phyloP scores from a whole-genome alignment of 2,329 filamentous ascomycete genomes.

The Reticulascus tulasneorum region DNA sequence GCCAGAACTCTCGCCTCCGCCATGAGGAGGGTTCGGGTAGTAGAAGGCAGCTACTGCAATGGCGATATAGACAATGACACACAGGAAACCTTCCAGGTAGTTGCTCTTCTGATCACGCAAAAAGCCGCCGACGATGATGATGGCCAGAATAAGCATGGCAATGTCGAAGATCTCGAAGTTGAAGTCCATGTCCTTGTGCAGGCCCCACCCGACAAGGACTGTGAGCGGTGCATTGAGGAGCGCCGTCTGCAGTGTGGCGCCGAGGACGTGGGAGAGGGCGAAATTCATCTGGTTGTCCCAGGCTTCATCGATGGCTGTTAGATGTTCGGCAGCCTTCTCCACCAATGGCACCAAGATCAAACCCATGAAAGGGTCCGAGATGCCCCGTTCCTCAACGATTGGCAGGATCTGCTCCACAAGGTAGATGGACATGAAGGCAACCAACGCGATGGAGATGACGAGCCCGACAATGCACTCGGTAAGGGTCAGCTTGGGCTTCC shows the following conservation, averaged over 20 bases:
- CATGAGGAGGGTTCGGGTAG: conserved; percentile 41
- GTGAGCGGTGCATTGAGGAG: conserved; percentile 82
- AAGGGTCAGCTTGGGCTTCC: conserved; percentile 67
- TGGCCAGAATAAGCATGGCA: conserved; percentile 73
- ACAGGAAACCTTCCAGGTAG: conserved; percentile 81
- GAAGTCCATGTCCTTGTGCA: conserved; percentile 67
- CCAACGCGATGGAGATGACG: conserved; percentile 59
- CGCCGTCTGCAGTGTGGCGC: conserved; percentile 83
- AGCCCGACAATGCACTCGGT: conserved; percentile 68
- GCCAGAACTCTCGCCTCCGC: conserved; percentile 5
- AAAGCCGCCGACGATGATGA: conserved; percentile 84
- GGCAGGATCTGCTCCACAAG: conserved; percentile 68
- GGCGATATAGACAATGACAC: conserved; percentile 63
- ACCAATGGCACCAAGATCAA: conserved; percentile 78
- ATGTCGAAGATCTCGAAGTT: conserved; percentile 88
- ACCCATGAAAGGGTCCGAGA: conserved; percentile 56
- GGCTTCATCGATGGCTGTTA: conserved; percentile 80
- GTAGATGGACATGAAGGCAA: conserved; percentile 69
- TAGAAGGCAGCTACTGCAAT: conserved; percentile 57
- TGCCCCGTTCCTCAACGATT: conserved; percentile 40
- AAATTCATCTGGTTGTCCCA: conserved; percentile 83
- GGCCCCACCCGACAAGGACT: conserved; percentile 78
- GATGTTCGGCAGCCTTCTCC: conserved; percentile 81
- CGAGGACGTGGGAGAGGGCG: conserved; percentile 79
- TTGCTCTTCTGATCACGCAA: conserved; percentile 84